These are phyloP conservation scores for Sporothrix euskadiensis DNA, from an alignment of 2,329 filamentous ascomycete genomes.

Conservation along the genomic window DNA sequence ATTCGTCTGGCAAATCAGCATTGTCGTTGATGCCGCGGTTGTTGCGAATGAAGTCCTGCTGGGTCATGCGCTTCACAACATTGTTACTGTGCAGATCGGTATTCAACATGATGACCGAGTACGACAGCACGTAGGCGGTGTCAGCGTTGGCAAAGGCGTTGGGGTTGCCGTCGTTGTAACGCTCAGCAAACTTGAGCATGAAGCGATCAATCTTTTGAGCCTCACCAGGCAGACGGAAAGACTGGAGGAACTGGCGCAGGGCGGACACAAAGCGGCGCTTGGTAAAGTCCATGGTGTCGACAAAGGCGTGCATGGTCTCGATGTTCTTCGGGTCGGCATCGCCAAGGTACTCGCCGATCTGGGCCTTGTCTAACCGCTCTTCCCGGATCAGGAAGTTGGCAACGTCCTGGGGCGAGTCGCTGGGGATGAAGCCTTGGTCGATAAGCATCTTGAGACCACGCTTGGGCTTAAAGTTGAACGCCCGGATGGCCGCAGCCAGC, in stretches of 20 bases:
- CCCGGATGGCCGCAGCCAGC: slow-evolving; percentile 79
- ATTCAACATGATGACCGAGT: slow-evolving; percentile 96
- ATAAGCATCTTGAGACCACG: slow-evolving; percentile 82
- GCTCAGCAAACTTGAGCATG: slow-evolving; percentile 98
- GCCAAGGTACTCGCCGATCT: slow-evolving; percentile 90
- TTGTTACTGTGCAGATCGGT: slow-evolving; percentile 93
- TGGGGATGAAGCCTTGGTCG: slow-evolving; percentile 82
- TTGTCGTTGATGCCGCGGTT: slow-evolving; percentile 98
- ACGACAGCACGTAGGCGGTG: slow-evolving; percentile 92
- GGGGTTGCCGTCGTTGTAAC: slow-evolving; percentile 91
- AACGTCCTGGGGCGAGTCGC: slow-evolving; percentile 76
- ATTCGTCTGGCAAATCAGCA: slow-evolving; percentile 88
- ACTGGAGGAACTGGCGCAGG: slow-evolving; percentile 85
- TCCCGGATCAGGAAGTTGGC: slow-evolving; percentile 79
- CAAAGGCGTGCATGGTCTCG: slow-evolving; percentile 97
- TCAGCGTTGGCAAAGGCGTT: slow-evolving; percentile 98
- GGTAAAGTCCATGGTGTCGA: slow-evolving; percentile 90
- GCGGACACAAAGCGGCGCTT: slow-evolving; percentile 92
- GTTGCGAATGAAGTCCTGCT: slow-evolving; percentile 98
- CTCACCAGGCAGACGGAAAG: slow-evolving; percentile 91
- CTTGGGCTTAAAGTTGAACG: slow-evolving; percentile 98
- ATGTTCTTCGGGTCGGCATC: slow-evolving; percentile 93
- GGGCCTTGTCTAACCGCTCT: slow-evolving; percentile 84
- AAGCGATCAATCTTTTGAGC: slow-evolving; percentile 99
- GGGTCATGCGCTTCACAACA: slow-evolving; percentile 82